A percentile compares a stretch with the other conserved stretches of the same genome.
These are phyloP conservation scores for Tieghemiomyces parasiticus DNA, from an alignment of 192 early-diverging fungal species.

Conservation along the genomic window DNA sequence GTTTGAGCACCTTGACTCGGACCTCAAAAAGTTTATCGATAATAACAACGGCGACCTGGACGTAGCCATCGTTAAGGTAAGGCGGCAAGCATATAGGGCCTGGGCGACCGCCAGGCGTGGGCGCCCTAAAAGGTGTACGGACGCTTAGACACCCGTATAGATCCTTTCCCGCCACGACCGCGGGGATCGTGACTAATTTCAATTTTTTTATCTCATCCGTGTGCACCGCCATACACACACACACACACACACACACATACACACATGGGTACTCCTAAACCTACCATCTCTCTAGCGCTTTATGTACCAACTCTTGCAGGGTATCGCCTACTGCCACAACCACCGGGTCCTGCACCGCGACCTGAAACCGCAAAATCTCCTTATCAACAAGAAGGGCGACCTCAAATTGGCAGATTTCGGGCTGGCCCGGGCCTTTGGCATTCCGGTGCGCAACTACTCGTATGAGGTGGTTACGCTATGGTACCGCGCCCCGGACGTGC, in stretches of 20 bases:
- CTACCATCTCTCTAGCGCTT: slow-evolving; percentile 59
- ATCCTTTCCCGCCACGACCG: no score
- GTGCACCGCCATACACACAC: no score
- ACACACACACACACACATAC: no score
- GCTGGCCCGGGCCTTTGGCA: slow-evolving; percentile 90
- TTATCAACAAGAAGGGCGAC: slow-evolving; percentile 88
- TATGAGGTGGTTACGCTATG: slow-evolving; percentile 79
- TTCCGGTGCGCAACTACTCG: slow-evolving; percentile 77
- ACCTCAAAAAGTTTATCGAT: slow-evolving; percentile 98
- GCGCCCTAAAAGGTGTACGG: no score
- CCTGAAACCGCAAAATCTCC: slow-evolving; percentile 78
- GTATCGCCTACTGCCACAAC: slow-evolving; percentile 95
- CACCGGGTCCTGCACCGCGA: slow-evolving; percentile 90
- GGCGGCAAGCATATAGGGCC: no score
- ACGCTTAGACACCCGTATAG: no score
- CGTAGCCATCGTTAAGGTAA: slow-evolving; percentile 67
- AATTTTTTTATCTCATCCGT: no score
- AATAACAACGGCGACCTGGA: slow-evolving; percentile 70
- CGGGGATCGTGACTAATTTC: no score
- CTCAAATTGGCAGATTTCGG: slow-evolving; percentile 90
- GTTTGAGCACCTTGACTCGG: slow-evolving; percentile 97
- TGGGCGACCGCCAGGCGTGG: no score
- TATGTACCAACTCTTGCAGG: slow-evolving; percentile 93
- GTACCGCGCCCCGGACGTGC: slow-evolving; percentile 78
- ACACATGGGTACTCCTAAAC: no score